Conservation (phyloP, 768 basidiomycete species). For the Boletus pseudopeckii region DNA sequence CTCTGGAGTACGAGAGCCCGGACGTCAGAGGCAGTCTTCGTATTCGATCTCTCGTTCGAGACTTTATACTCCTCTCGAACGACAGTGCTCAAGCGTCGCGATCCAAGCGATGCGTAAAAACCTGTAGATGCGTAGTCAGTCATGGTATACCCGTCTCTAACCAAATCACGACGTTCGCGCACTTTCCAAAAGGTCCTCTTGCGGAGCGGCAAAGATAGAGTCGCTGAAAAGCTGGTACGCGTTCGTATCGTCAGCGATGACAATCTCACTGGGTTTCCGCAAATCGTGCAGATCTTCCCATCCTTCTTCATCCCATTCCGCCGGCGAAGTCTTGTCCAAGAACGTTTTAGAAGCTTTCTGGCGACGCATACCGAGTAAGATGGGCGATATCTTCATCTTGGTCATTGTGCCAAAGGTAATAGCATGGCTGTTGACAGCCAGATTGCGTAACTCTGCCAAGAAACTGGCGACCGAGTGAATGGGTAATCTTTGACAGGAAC, state of each 20-base stretch:
- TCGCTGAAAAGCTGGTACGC: slow-evolving; percentile 76
- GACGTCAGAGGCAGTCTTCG: slow-evolving; percentile 48
- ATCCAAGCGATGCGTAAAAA: slow-evolving; percentile 78
- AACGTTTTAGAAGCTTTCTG: slow-evolving; percentile 33
- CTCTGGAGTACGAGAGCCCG: slow-evolving; percentile 73
- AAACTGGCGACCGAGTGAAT: slow-evolving; percentile 49
- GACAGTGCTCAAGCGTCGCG: slow-evolving; percentile 63
- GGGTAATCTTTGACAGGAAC: neutral
- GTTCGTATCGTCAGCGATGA: slow-evolving; percentile 85
- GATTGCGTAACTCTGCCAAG: slow-evolving; percentile 74
- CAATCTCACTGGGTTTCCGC: slow-evolving; percentile 62
- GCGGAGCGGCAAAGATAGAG: slow-evolving; percentile 72
- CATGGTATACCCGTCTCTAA: neutral
- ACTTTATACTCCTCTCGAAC: slow-evolving; percentile 77
- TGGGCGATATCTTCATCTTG: slow-evolving; percentile 66
- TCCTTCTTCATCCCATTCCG: slow-evolving; percentile 59
- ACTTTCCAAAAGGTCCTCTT: slow-evolving; percentile 92
- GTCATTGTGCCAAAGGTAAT: slow-evolving; percentile 45
- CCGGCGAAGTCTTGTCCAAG: slow-evolving; percentile 17
- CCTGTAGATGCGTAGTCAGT: slow-evolving; percentile 33
- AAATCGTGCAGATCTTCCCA: slow-evolving; percentile 75
- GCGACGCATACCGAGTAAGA: slow-evolving; percentile 74
- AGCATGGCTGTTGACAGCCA: slow-evolving; percentile 70
- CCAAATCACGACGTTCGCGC: neutral
- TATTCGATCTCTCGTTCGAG: slow-evolving; percentile 46